Evolutionary conservation across 257 asterid genomes (phyloP), one percentile per base, ranked within the genome.

Genomic region (Jasminum sambac): DNA sequence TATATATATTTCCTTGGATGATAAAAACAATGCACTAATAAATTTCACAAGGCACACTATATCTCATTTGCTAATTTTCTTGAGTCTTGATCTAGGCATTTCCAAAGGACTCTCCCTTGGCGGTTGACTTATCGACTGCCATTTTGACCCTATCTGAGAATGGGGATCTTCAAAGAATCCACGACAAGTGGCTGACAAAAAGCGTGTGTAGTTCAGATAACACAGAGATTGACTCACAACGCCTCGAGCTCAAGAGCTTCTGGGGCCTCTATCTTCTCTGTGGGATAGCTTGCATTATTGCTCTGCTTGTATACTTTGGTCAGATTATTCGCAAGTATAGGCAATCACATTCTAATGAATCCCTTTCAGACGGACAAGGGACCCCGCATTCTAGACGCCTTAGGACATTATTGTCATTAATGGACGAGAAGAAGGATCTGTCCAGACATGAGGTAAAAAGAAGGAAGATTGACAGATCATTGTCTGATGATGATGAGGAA

Each of bases 91-190:
- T 72, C 17, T 9, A 86, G 92, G 92, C 90, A 62, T 87, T 87
- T 70, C 90, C 92, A 0, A 82, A 86, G 52, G 92, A 87, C 44
- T 87, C 92, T 40, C 88, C 92, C 12, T 77, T 87, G 67, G 85
- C 90, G 1, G 69, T 81, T 19, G 92, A 87, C 82, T 70, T 87
- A 44, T 87, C 92, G 8, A 87, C 92, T 16, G 88, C 92, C 0
- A 87, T 87, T 64, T 64, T 95, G 37, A 73, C 89, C 2, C 87
- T 95, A n/a, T 89, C 98, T 8, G 99, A 91, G 76, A 89, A 86
- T 17, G 99, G 99, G 61, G 99, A 95, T 30, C 96, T 95, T 78
- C 98, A 95, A 70, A 74, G 96, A 41, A 91, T 95, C 68, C 96
- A 89, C 74, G 98, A 95, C 86, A 95, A 95, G 76, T 95, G 99